phyloP scores from a whole-genome alignment of 352 stramenopile species.

The Globisporangium lucens region DNA sequence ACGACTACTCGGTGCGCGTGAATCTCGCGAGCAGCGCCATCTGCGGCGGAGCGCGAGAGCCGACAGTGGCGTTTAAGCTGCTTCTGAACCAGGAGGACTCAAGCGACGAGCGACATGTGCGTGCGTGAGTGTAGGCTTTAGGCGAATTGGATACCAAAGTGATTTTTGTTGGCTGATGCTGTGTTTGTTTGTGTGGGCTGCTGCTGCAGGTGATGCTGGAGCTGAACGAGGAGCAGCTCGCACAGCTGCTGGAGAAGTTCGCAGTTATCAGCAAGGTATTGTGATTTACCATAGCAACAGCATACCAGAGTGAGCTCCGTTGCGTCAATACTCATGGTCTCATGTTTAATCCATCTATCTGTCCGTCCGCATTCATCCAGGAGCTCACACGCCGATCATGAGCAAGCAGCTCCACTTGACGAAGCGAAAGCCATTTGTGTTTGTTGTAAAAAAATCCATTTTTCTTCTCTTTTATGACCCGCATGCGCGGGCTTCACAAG shows the following conservation, averaged over 20 bases:
- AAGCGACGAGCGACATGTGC: constrained; percentile 34
- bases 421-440: neutral
- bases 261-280: constrained; percentile 32
- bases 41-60: constrained; percentile 35
- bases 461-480: neutral
- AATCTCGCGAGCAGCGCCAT: constrained; percentile 57
- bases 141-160: neutral
- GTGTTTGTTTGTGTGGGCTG: neutral
- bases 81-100: constrained; percentile 25
- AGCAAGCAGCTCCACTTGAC: neutral
- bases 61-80: constrained; percentile 54
- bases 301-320: neutral
- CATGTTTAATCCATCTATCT: neutral
- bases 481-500: constrained; percentile 9
- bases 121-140: neutral
- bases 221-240: constrained; percentile 37
- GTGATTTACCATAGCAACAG: neutral
- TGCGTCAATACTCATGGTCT: neutral
- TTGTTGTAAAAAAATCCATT: constrained; percentile 9
- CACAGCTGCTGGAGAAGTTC: constrained; percentile 35
- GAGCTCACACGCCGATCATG: constrained; percentile 18
- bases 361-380: constrained; percentile 5
- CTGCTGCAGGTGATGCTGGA: constrained; percentile 44
- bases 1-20: constrained; percentile 75
- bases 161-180: neutral